Evolutionary conservation across 2,329 filamentous ascomycete species (phyloP).

Genomic region (Scytalidium lignicola): DNA sequence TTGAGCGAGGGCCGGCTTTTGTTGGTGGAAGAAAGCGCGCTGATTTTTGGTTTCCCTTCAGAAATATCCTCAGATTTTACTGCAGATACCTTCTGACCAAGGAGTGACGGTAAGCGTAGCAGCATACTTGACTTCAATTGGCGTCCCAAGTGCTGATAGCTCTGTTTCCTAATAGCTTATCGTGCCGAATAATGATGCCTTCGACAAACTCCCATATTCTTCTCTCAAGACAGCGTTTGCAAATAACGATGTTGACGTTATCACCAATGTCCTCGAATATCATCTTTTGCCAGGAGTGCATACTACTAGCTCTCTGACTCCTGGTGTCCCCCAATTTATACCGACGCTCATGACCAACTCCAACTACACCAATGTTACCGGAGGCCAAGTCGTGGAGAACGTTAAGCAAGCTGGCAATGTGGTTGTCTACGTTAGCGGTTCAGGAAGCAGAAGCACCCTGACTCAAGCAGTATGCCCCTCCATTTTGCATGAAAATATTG

Average conservation of each 20-base stretch:
- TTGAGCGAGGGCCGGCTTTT: too few species aligned
- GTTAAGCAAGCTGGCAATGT: conserved; percentile 39
- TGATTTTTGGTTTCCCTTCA: conserved; percentile 17
- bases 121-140: neutral
- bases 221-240: conserved; percentile 23
- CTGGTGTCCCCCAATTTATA: conserved; percentile 34
- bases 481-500: neutral
- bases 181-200: conserved; percentile 31
- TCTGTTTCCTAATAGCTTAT: conserved; percentile 27
- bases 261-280: conserved; percentile 32
- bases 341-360: conserved; percentile 38
- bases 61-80: conserved; percentile 41
- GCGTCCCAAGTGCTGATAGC: neutral
- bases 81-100: conserved; percentile 37
- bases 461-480: conserved; percentile 24
- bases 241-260: conserved; percentile 30
- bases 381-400: conserved; percentile 40
- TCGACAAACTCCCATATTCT: conserved; percentile 31
- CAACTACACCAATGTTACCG: conserved; percentile 43
- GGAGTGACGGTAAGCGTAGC: conserved; percentile 38
- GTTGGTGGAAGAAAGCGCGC: conserved; percentile 1
- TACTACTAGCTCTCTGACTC: conserved; percentile 21
- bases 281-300: conserved; percentile 29
- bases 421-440: conserved; percentile 34
- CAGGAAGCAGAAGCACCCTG: conserved; percentile 38